These are phyloP conservation scores for Annulohypoxylon truncatum DNA, from an alignment of 2,329 filamentous ascomycete genomes.

Conservation along the genomic window DNA sequence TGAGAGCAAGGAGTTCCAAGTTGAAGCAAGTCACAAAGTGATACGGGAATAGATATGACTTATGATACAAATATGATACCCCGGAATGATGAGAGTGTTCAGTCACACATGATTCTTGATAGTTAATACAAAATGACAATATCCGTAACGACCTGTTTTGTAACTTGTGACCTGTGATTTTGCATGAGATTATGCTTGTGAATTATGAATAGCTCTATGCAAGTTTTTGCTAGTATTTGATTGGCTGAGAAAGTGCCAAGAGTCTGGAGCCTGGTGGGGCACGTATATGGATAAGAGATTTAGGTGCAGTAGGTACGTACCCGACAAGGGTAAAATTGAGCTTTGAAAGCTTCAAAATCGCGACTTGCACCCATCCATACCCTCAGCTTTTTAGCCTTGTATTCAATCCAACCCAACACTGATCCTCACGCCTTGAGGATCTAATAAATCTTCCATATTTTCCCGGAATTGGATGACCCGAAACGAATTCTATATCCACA, in stretches of 20 bases:
- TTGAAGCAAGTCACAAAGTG: constrained; percentile 52
- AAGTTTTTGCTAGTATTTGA: neutral
- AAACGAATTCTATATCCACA: neutral
- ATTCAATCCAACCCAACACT: neutral
- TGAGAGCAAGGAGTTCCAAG: constrained; percentile 51
- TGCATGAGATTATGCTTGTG: no score
- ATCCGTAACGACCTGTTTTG: no score
- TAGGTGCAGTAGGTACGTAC: constrained; percentile 30
- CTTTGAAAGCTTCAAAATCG: constrained; percentile 35
- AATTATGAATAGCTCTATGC: neutral
- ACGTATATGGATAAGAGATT: neutral
- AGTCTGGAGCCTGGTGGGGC: constrained; percentile 2
- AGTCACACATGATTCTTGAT: neutral
- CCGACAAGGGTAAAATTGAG: constrained; percentile 22
- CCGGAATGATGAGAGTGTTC: constrained; percentile 15
- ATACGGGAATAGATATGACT: constrained; percentile 19
- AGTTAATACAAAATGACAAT: neutral
- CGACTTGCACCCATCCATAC: constrained; percentile 11
- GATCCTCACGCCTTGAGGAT: neutral
- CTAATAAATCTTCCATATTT: neutral
- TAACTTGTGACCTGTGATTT: neutral
- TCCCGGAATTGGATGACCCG: neutral
- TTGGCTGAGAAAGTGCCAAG: neutral
- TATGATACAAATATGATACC: constrained; percentile 41
- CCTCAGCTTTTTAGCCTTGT: constrained; percentile 4